Base-by-base conservation (phyloP, 352 stramenopile species). In the Plasmopara halstedii region DNA sequence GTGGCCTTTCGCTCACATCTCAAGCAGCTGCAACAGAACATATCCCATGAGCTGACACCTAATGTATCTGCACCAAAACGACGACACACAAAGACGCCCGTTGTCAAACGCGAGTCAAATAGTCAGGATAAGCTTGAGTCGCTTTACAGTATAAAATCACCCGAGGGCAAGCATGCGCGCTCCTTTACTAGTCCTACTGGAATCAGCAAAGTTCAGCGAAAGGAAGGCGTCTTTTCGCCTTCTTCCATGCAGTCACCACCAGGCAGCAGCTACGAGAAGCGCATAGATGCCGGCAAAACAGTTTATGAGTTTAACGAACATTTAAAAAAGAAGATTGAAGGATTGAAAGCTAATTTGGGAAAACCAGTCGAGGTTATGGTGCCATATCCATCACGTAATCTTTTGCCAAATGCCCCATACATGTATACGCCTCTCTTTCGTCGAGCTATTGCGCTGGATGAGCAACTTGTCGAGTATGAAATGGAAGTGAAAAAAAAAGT, bases 371-470 rank as follows among this genome's bases (percentile, higher is more conserved):
- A 62, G 32, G 27, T 88, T 3, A 48, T 38, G 1, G 44, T 53
- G 6, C 71, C 73, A 0, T 90, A 82, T 22, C 59, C 73, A 4
- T 73, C 78, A 19, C 73, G 69, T 15, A 90, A 90, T 46, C 55
- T 85, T 35, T 46, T 64, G 33, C 31, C 72, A 11, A 71, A 75
- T 41, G 68, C 67, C 1, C 62, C 66, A 39, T 93, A 87, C 57
- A 93, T 93, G 82, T 93, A 91, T 63, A 91, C 82, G 8, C 77
- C 82, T 22, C 64, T 79, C 27, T 87, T 87, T 43, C 66, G 91
- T 20, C 70, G 79, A 35, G 79, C 79, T 8, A 65, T 90, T 40
- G 76, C 77, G 15, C 42, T 93, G 34, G 82, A 93, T 43, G 69
- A 87, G 15, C 77, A 89, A 27, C 64, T 93, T 37, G 55, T 70